Base-by-base conservation (phyloP, 169 alveolate genomes). In the Cryptosporidium tyzzeri region DNA sequence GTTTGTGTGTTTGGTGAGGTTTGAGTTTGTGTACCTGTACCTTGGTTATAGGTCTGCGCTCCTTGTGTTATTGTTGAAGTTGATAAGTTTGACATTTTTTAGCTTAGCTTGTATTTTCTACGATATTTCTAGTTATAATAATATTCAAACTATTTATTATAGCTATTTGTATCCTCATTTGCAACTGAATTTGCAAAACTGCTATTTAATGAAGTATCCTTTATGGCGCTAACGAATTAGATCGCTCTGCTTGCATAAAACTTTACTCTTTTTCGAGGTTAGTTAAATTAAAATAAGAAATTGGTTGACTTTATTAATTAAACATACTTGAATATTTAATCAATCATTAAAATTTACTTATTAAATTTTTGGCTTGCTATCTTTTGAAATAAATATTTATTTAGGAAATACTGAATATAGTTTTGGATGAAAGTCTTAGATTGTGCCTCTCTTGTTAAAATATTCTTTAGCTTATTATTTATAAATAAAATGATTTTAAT, bases 181-280 rank as follows among this genome's bases (percentile, higher is more conserved):
- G 71, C 50, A 65, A 14, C 71, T 2, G 9, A 37, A 10, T 9
- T 10, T 65, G 71, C 71, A 65, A 18, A 65, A 29, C 6, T 65
- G 71, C 71, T 21, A 65, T 14, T 65, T 31, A 31, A 31, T 31
- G 16, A 33, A 31, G 67, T 55, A 55, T 55, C 67, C 31, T 65
- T 21, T 26, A 29, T 35, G 44, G 71, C 71, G 71, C 71, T 44
- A 65, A 33, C 6, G 3, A 14, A 65, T 31, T 65, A 65, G 71
- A 65, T 65, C 71, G 71, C 71, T 65, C 71, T 65, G 31, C 6
- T 26, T 33, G 14, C 71, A 26, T n/a, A 16, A 45, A 35, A 65
- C 23, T n/a, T 35, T 35, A 14, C 71, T 65, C 71, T 65, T 35
- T 31, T 65, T 65, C 71, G 71, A 65, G 71, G 71, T 35, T 65